Evolutionary conservation across 225 moss, liverwort and hornwort species (phyloP).

Genomic region (Polytrichum formosum): DNA sequence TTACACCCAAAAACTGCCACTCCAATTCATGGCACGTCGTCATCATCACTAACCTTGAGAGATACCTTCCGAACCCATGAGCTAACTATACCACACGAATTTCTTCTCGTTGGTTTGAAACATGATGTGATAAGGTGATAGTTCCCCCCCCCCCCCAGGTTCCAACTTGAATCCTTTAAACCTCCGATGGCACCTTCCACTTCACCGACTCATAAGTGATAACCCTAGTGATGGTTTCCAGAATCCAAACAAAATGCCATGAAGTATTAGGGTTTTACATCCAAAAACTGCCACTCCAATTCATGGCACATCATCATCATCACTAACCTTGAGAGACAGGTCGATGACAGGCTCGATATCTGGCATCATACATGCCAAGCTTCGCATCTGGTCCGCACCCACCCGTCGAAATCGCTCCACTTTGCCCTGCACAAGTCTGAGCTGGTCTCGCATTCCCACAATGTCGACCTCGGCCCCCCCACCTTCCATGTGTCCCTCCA

Average conservation of each 20-base stretch:
- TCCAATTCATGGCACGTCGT: neutral
- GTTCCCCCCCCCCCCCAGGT: neutral
- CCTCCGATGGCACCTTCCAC: neutral
- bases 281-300: neutral
- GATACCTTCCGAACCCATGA: no score
- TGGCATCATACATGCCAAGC: constrained; percentile 58
- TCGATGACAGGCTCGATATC: constrained; percentile 74
- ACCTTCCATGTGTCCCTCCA: constrained; percentile 24
- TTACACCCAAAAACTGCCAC: no score
- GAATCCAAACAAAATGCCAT: neutral
- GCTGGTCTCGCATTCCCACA: constrained; percentile 37
- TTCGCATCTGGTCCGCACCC: constrained; percentile 57
- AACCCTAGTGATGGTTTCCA: neutral
- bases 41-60: no score
- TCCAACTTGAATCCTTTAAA: neutral
- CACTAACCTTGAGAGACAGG: constrained; percentile 57
- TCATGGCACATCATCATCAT: neutral
- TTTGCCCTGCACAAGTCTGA: constrained; percentile 37
- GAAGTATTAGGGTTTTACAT: neutral
- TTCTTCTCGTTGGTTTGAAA: no score
- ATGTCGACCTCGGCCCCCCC: constrained; percentile 41
- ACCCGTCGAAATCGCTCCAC: constrained; percentile 50
- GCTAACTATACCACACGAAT: no score
- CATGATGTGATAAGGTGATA: no score
- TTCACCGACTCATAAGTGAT: neutral